Evolutionary conservation across 1,284 basidiomycete genomes (phyloP).

Genomic region (Schizopora paradoxa): DNA sequence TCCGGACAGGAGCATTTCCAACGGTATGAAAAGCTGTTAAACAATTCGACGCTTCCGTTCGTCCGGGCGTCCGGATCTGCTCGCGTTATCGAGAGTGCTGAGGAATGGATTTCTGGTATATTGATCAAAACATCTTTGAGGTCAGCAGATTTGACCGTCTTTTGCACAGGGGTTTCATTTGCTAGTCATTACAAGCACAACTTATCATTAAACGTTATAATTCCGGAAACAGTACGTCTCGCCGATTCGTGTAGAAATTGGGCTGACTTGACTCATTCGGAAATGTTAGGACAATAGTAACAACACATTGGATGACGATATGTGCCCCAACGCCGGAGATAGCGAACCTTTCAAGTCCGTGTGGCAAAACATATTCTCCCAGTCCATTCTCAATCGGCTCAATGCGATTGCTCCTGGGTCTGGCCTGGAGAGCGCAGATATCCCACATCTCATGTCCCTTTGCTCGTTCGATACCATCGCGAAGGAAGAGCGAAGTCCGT

Average conservation of each 20-base stretch:
- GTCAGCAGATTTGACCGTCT: not conserved
- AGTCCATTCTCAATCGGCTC: constrained; percentile 54
- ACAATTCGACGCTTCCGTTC: constrained; percentile 48
- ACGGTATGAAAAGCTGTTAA: constrained; percentile 49
- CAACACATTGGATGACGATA: constrained; percentile 67
- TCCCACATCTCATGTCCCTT: constrained; percentile 59
- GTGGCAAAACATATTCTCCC: constrained; percentile 55
- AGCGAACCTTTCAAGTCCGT: constrained; percentile 37
- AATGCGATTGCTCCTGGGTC: constrained; percentile 60
- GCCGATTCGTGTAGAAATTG: constrained; percentile 3
- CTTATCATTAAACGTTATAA: constrained; percentile 31
- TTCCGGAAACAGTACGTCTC: constrained; percentile 47
- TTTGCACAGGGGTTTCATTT: constrained; percentile 15
- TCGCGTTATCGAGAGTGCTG: constrained; percentile 63
- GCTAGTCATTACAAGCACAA: constrained; percentile 12
- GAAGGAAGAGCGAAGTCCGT: constrained; percentile 49
- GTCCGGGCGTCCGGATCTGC: constrained; percentile 55
- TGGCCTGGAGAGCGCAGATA: constrained; percentile 51
- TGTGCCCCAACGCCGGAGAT: constrained; percentile 56
- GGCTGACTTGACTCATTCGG: constrained; percentile 5
- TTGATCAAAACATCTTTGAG: not conserved
- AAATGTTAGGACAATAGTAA: constrained; percentile 39
- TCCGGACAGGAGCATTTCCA: constrained; percentile 43
- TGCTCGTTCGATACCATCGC: constrained; percentile 75
- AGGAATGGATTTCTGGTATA: constrained; percentile 66